Conservation (phyloP, 257 asterid genomes). For the Primulina huaijiensis region DNA sequence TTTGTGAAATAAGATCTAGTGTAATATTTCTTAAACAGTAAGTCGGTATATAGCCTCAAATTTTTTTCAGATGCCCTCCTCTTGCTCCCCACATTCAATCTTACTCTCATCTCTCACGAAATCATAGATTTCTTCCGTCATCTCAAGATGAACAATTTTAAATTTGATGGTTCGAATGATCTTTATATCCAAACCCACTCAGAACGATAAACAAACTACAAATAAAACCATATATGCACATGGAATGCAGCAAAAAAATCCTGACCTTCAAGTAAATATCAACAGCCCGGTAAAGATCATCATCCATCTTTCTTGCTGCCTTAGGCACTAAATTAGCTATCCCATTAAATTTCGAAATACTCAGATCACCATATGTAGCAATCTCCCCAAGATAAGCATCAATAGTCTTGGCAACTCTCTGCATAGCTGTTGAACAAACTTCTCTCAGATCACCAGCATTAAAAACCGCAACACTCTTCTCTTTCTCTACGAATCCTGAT, state of each 20-base stretch:
- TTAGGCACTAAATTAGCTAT: slow-evolving; percentile 79
- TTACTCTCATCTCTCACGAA: too few relatives aligned
- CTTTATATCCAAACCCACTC: too few relatives aligned
- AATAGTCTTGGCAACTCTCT: slow-evolving; percentile 69
- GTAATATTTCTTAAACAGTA: too few relatives aligned
- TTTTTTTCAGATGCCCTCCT: too few relatives aligned
- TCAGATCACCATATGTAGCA: slow-evolving; percentile 61
- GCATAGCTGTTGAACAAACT: slow-evolving; percentile 61
- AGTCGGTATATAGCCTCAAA: too few relatives aligned
- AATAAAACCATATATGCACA: too few relatives aligned
- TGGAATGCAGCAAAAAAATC: background rate
- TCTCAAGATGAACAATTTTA: too few relatives aligned
- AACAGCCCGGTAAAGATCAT: slow-evolving; percentile 88
- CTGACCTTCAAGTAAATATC: slow-evolving; percentile 83
- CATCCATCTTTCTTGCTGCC: slow-evolving; percentile 72
- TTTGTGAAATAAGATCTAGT: too few relatives aligned
- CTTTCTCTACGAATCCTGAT: slow-evolving; percentile 76
- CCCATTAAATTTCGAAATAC: slow-evolving; percentile 79
- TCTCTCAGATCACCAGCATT: slow-evolving; percentile 64
- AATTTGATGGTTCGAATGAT: too few relatives aligned
- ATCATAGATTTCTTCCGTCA: too few relatives aligned
- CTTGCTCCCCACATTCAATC: too few relatives aligned
- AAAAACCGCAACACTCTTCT: slow-evolving; percentile 72
- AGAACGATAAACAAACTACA: too few relatives aligned
- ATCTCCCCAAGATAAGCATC: slow-evolving; percentile 85